Base-by-base conservation (phyloP, 108 stramenopile species). In the Pseudonitzschia multiseries region DNA sequence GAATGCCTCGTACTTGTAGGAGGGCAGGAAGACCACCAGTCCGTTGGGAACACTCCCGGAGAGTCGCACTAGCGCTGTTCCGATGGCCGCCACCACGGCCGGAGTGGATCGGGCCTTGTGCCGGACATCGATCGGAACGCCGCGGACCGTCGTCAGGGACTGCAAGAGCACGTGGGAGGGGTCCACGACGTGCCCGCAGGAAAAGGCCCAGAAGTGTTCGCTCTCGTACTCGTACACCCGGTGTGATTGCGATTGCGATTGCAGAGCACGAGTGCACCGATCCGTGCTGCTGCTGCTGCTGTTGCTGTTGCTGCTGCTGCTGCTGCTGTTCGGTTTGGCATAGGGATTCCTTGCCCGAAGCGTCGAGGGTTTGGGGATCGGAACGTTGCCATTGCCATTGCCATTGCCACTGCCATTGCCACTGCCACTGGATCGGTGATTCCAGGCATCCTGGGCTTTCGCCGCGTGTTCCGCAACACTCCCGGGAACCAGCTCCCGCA, bases 171-270 rank as follows among this genome's bases (percentile, higher is more conserved):
- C 79, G 66, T 96, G 80, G 60, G 67, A 67, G 5, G 73, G 31
- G 17, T 90, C 79, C 28, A 99, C 93, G 8, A 99, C 97, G 76
- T 99, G 99, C 44, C 89, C 95, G 79, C 97, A 99, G 12, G 97
- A 84, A 84, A 98, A 99, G 42, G 31, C 90, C 88, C 40, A 85
- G 74, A 46, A 90, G 77, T 57, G 53, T 1, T 54, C 56, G 53
- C 14, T 33, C 31, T 24, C 22, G 54, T 29, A 72, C 31, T 24
- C 22, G 54, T 29, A 72, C 17, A 66, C 15, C 42, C 66, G 17
- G 24, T 40, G 46, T 10, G 46, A 48, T 31, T 60, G 31, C 26
- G 29, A 31, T 17, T 61, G 54, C 40, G 36, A 61, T 1, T 20
- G 17, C 15, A 12, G 61, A 8, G 48, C 18, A 2, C 22, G 65